phyloP scores from a whole-genome alignment of 352 stramenopile species.

The Phytophthora colocasiae region DNA sequence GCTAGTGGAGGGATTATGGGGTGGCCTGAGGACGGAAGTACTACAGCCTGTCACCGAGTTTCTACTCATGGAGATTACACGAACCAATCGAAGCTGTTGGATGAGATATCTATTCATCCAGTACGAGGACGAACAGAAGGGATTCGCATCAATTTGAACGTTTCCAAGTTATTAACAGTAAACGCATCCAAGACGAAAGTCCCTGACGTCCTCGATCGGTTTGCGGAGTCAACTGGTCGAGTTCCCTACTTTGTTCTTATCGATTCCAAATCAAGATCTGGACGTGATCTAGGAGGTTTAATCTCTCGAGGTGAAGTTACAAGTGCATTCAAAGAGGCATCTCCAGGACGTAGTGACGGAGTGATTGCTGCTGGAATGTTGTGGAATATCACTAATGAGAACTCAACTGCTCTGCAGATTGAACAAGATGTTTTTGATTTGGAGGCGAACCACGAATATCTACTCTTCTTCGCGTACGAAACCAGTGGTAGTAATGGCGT shows the following conservation, averaged over 20 bases:
- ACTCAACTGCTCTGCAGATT: slow-evolving; percentile 53
- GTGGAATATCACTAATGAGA: slow-evolving; percentile 46
- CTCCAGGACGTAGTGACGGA: slow-evolving; percentile 32
- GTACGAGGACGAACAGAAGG: slow-evolving; percentile 51
- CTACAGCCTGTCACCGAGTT: slow-evolving; percentile 52
- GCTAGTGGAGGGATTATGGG: slow-evolving; percentile 73
- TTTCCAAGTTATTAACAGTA: slow-evolving; percentile 57
- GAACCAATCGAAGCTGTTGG: slow-evolving; percentile 71
- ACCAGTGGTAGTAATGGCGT: slow-evolving; percentile 69
- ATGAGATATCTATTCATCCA: slow-evolving; percentile 55
- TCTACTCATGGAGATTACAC: slow-evolving; percentile 80
- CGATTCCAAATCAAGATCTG: slow-evolving; percentile 49
- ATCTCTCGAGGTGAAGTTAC: slow-evolving; percentile 30
- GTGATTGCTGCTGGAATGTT: slow-evolving; percentile 62
- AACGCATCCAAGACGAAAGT: slow-evolving; percentile 20
- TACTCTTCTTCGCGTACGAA: slow-evolving; percentile 82
- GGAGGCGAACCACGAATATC: slow-evolving; percentile 56
- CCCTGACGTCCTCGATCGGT: slow-evolving; percentile 21
- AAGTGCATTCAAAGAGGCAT: slow-evolving; percentile 28
- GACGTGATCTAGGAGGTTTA: slow-evolving; percentile 18
- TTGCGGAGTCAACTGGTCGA: slow-evolving; percentile 38
- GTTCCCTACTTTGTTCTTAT: slow-evolving; percentile 73
- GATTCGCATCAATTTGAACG: slow-evolving; percentile 52
- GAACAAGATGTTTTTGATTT: slow-evolving; percentile 50
- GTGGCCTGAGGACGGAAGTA: slow-evolving; percentile 38